Conservation (phyloP, 306 rosid genomes). For the Prosopis cineraria region DNA sequence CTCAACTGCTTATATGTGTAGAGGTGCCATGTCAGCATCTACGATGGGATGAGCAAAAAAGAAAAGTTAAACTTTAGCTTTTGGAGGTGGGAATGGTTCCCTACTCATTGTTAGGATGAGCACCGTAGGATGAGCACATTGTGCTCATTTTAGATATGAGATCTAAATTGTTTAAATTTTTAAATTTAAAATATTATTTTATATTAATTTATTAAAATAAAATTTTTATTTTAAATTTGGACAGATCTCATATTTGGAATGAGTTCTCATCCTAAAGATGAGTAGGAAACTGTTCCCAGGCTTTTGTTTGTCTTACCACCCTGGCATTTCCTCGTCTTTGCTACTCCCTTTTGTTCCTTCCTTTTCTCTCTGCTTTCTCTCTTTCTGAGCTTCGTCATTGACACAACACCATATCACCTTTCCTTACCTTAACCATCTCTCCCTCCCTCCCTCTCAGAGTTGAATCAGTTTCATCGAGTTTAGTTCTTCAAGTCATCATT, state of each 20-base stretch:
- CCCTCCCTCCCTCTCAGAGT: conserved; percentile 26
- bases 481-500: conserved; percentile 28
- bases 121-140: too few relatives aligned
- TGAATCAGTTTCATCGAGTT: neutral
- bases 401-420: conserved; percentile 15
- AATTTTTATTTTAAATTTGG: too few relatives aligned
- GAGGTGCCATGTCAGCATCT: conserved; percentile 65
- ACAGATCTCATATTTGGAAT: too few relatives aligned
- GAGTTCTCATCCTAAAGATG: too few relatives aligned
- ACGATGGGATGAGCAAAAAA: conserved; percentile 48
- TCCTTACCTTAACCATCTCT: conserved; percentile 31
- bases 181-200: too few relatives aligned
- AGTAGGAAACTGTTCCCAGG: too few relatives aligned
- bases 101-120: too few relatives aligned
- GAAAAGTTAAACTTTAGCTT: conserved; percentile 44
- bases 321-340: conserved; percentile 51
- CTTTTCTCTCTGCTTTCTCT: conserved; percentile 43
- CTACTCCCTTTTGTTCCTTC: conserved; percentile 50
- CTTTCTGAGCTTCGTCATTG: conserved; percentile 33
- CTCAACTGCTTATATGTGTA: neutral
- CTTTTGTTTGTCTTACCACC: conserved; percentile 52
- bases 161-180: too few relatives aligned
- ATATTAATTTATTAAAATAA: too few relatives aligned
- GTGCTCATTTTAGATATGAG: too few relatives aligned
- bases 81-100: too few relatives aligned